Percentiles rank a stretch among this genome's conserved stretches.
Conservation (phyloP, 768 basidiomycete genomes). For the Rhodotorula paludigena region DNA sequence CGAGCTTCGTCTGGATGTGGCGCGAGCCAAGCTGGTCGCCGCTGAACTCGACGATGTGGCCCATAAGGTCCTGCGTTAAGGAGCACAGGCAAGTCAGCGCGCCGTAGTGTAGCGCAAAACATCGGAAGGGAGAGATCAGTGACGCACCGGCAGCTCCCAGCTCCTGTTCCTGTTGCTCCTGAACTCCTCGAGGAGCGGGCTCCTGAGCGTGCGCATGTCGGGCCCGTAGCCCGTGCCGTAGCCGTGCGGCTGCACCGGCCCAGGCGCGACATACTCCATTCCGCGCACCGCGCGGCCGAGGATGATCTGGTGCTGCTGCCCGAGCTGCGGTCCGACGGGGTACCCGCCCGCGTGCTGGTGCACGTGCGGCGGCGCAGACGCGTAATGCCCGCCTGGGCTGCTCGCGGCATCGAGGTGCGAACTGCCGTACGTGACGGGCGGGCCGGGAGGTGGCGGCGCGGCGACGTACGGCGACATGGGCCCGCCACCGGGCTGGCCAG, state of each 20-base stretch:
- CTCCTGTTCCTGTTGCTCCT: slow-evolving; percentile 68
- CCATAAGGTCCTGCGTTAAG: slow-evolving; percentile 66
- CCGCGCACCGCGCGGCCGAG: slow-evolving; percentile 27
- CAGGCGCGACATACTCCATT: slow-evolving; percentile 35
- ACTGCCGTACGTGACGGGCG: not conserved
- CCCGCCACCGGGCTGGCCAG: not conserved
- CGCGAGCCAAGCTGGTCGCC: slow-evolving; percentile 97
- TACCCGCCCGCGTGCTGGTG: not conserved
- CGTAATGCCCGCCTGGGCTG: not conserved
- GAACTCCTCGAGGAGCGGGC: slow-evolving; percentile 76
- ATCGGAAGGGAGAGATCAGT: not conserved
- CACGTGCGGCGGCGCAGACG: not conserved
- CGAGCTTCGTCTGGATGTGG: slow-evolving; percentile 85
- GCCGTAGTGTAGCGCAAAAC: not conserved
- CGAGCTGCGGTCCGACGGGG: slow-evolving; percentile 17
- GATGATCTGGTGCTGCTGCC: slow-evolving; percentile 39
- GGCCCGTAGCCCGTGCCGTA: slow-evolving; percentile 25
- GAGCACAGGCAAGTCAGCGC: not conserved
- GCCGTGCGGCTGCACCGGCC: slow-evolving; percentile 11
- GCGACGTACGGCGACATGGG: slow-evolving; percentile 5
- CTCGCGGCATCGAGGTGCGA: not conserved
- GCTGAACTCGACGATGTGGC: slow-evolving; percentile 83
- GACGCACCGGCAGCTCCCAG: slow-evolving; percentile 72
- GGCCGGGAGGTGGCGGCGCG: not conserved
- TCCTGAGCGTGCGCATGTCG: slow-evolving; percentile 53